phyloP scores from a whole-genome alignment of 176 grass and related monocot genomes.

The Bonia amplexicaulis region DNA sequence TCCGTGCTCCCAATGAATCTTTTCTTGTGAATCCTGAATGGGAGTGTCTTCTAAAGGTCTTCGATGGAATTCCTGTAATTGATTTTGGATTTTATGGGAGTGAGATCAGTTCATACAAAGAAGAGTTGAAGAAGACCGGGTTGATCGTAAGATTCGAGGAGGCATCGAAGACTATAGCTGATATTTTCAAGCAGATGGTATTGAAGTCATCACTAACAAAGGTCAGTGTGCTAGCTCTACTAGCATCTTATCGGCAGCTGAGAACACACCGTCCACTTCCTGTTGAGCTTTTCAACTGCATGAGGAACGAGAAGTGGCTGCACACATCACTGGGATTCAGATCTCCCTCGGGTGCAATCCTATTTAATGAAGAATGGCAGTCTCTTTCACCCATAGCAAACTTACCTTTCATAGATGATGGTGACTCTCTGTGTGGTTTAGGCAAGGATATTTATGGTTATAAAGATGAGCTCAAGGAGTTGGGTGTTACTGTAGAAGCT shows the following conservation, averaged over 20 bases:
- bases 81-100: slow-evolving; percentile 54
- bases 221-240: slow-evolving; percentile 33
- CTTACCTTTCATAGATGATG: slow-evolving; percentile 57
- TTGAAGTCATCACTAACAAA: slow-evolving; percentile 17
- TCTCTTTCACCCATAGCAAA: slow-evolving; percentile 32
- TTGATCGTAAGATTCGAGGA: slow-evolving; percentile 34
- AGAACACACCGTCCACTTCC: not conserved
- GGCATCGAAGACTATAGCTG: slow-evolving; percentile 31
- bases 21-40: slow-evolving; percentile 48
- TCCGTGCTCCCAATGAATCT: slow-evolving; percentile 35
- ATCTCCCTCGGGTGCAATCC: slow-evolving; percentile 37
- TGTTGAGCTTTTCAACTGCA: slow-evolving; percentile 23
- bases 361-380: slow-evolving; percentile 41
- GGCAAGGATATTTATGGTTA: slow-evolving; percentile 45
- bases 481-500: slow-evolving; percentile 23
- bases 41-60: slow-evolving; percentile 44
- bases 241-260: slow-evolving; percentile 42
- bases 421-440: slow-evolving; percentile 13
- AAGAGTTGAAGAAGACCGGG: slow-evolving; percentile 43
- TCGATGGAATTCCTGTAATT: slow-evolving; percentile 37
- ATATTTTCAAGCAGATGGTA: slow-evolving; percentile 28
- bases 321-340: slow-evolving; percentile 33
- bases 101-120: slow-evolving; percentile 33
- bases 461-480: slow-evolving; percentile 44
- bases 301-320: slow-evolving; percentile 49